Base-by-base conservation (phyloP, 1,139 yeast genomes). In the Suhomyces anneliseae region DNA sequence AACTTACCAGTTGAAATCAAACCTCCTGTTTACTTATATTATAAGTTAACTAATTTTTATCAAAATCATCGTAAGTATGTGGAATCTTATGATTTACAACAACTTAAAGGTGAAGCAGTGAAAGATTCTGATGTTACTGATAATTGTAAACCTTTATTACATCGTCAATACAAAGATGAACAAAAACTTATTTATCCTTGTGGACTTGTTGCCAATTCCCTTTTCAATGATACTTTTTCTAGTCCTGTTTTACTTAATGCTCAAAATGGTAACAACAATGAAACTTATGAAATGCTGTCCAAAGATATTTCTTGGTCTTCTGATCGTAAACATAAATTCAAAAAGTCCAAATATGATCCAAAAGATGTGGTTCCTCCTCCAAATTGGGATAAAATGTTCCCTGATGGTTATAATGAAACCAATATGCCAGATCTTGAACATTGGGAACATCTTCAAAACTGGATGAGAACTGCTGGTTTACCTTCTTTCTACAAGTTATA, bases 401-500 rank as follows among this genome's bases (percentile, higher is more conserved):
- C 95, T 1, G 64, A 85, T 48, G 93, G 93, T 1, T 87, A 87
- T 63, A 85, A 83, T 29, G 79, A 73, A 33, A 74, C 77, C 4
- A 86, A 85, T 61, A 58, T 87, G 48, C 89, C 88, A 1, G 80
- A 82, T 56, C 61, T 87, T 37, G 72, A 82, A 1, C 48, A 56
- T 33, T 66, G 73, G 76, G 74, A 72, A 51, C 70, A 64, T 42
- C 58, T 73, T 34, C 90, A 85, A 65, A 87, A 86, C 59, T 87
- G 95, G 95, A 87, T 87, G 95, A 76, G 90, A 56, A 86, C 93
- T 1, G 90, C 93, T 0, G 92, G 90, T 0, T 72, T 87, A 50
- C 86, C 92, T 27, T 72, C 79, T 9, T 85, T 85, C 60, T 79
- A 83, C 69, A 87, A 86, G 59, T 64, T 86, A 32, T 84, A 86